phyloP scores from a whole-genome alignment of 2,329 filamentous ascomycete genomes.

The Penicillium sp. region DNA sequence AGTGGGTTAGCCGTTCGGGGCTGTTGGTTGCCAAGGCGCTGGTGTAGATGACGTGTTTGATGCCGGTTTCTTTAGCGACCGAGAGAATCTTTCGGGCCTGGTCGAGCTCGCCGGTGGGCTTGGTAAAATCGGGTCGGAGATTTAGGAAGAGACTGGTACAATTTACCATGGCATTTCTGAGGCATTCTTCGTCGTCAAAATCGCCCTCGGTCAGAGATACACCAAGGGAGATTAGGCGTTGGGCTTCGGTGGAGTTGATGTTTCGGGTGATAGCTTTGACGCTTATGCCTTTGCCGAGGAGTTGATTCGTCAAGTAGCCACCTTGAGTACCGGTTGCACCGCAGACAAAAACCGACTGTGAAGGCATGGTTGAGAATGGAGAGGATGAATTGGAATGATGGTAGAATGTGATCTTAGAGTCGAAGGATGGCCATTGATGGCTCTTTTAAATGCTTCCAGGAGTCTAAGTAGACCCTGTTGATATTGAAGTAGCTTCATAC shows the following conservation, averaged over 20 bases:
- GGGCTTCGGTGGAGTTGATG: constrained; percentile 23
- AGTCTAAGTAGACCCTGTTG: not conserved
- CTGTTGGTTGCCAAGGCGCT: constrained; percentile 30
- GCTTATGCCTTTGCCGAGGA: constrained; percentile 26
- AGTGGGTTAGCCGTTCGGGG: constrained; percentile 27
- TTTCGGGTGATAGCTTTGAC: constrained; percentile 37
- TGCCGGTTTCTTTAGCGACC: constrained; percentile 28
- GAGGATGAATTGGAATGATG: not conserved
- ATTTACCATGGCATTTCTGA: constrained; percentile 29
- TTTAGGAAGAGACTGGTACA: constrained; percentile 34
- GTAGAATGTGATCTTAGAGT: not conserved
- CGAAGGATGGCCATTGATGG: not conserved
- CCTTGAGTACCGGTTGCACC: constrained; percentile 35
- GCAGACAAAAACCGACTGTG: constrained; percentile 27
- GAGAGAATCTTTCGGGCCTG: constrained; percentile 28
- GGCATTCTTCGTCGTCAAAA: constrained; percentile 29
- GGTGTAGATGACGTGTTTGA: constrained; percentile 34
- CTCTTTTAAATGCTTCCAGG: not conserved
- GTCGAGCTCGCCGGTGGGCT: constrained; percentile 19
- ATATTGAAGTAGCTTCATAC: not conserved
- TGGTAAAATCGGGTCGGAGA: constrained; percentile 14
- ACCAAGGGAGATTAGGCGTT: constrained; percentile 29
- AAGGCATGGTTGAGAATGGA: constrained; percentile 10
- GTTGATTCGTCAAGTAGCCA: constrained; percentile 27
- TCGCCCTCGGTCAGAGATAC: constrained; percentile 32